Percentiles rank a stretch among this genome's conserved stretches.
Evolutionary conservation across 129 eudicot species (phyloP).

Genomic region (Flaveria robusta): DNA sequence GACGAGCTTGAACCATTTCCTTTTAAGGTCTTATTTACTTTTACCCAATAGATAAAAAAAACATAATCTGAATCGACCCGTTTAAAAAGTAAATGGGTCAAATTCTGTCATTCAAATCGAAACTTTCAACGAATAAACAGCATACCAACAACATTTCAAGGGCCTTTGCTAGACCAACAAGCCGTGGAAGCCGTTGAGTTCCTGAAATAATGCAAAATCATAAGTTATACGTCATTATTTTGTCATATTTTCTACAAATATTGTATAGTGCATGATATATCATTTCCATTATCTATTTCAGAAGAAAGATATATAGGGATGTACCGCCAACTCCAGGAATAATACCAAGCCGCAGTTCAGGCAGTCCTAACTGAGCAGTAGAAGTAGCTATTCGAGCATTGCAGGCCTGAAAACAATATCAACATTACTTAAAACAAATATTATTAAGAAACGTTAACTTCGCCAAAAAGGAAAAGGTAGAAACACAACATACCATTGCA

Average conservation of each 20-base stretch:
- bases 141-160: constrained; percentile 98
- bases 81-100: background rate
- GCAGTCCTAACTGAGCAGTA: constrained; percentile 85
- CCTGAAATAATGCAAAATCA: constrained; percentile 49
- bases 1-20: background rate
- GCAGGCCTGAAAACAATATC: constrained; percentile 57
- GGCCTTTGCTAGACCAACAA: constrained; percentile 87
- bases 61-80: background rate
- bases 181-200: constrained; percentile 97
- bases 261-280: background rate
- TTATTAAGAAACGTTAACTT: background rate
- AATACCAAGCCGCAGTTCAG: constrained; percentile 93
- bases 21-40: background rate
- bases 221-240: background rate
- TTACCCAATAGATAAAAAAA: background rate
- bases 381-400: constrained; percentile 91
- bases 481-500: constrained; percentile 72
- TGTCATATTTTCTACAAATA: background rate
- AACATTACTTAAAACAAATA: background rate
- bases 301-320: constrained; percentile 42
- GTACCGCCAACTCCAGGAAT: constrained; percentile 99
- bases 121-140: background rate
- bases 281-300: background rate
- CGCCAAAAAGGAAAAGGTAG: background rate
- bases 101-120: no score